phyloP scores from a whole-genome alignment of 2,329 filamentous ascomycete genomes.

The Cladophialophora carrionii region DNA sequence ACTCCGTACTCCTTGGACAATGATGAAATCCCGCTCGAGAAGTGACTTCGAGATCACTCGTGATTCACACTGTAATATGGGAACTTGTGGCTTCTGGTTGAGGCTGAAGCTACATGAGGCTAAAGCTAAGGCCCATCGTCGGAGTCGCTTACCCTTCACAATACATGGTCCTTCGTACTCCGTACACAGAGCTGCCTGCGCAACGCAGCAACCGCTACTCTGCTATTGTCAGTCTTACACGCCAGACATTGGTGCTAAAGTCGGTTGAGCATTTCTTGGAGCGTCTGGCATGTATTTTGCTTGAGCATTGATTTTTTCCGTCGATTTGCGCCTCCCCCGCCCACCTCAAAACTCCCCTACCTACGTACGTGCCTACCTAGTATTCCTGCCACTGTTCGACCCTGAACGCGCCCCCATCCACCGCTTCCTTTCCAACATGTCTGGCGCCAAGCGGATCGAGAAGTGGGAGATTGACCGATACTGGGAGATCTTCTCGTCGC shows the following conservation, averaged over 20 bases:
- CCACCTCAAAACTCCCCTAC: too few species aligned
- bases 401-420: not conserved
- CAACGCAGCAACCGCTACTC: not conserved
- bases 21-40: too few species aligned
- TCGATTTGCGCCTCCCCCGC: not conserved
- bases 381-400: not conserved
- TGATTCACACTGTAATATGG: too few species aligned
- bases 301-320: not conserved
- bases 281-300: not conserved
- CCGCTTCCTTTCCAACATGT: constrained; percentile 11
- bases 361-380: too few species aligned
- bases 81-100: not conserved
- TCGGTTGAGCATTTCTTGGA: not conserved
- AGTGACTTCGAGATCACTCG: not conserved
- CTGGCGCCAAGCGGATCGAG: constrained; percentile 56
- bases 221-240: not conserved
- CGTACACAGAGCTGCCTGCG: not conserved
- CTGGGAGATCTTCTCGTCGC: constrained; percentile 77
- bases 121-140: not conserved
- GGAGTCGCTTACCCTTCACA: not conserved
- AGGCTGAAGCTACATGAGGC: not conserved
- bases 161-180: not conserved
- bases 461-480: constrained; percentile 76
- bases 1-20: too few species aligned
- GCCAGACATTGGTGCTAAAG: not conserved